A percentile compares a stretch with the other conserved stretches of the same genome.
phyloP scores from a whole-genome alignment of 495 filamentous ascomycete species.

The Extremus antarcticus region DNA sequence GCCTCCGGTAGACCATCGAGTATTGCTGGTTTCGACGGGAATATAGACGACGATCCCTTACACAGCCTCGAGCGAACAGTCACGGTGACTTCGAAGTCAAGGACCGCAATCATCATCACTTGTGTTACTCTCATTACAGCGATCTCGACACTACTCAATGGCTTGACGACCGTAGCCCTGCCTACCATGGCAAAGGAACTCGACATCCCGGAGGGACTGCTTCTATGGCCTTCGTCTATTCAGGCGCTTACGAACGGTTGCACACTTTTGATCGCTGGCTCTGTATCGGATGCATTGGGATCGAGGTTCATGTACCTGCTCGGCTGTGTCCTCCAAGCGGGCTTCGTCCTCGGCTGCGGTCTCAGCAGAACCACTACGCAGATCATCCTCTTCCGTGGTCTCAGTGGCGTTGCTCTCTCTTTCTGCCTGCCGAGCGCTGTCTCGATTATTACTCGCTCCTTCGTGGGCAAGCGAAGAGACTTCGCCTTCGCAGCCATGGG shows the following conservation, averaged over 20 bases:
- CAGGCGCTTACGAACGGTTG: constrained; percentile 34
- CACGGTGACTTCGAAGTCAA: constrained; percentile 13
- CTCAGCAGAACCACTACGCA: constrained; percentile 37
- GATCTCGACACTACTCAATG: constrained; percentile 32
- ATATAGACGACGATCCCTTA: not conserved
- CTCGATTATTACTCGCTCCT: constrained; percentile 35
- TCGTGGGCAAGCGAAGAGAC: constrained; percentile 35
- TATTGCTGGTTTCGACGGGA: too few relatives aligned
- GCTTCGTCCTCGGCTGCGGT: constrained; percentile 39
- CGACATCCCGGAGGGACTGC: constrained; percentile 4
- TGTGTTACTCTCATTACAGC: constrained; percentile 30
- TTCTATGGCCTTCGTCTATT: constrained; percentile 21
- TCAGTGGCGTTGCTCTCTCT: constrained; percentile 40
- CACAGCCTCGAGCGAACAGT: constrained; percentile 2
- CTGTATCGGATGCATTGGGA: constrained; percentile 43
- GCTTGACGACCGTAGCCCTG: constrained; percentile 37
- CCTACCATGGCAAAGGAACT: constrained; percentile 39
- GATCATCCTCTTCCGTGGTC: constrained; percentile 39
- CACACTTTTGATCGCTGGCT: constrained; percentile 39
- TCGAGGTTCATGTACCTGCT: constrained; percentile 34
- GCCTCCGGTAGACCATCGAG: not conserved
- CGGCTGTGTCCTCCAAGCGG: constrained; percentile 35
- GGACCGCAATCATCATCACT: constrained; percentile 32
- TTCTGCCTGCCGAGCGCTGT: constrained; percentile 44
- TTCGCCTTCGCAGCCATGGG: constrained; percentile 38